Evolutionary conservation across 2,329 filamentous ascomycete genomes (phyloP).

Genomic region (Xylaria sp.): DNA sequence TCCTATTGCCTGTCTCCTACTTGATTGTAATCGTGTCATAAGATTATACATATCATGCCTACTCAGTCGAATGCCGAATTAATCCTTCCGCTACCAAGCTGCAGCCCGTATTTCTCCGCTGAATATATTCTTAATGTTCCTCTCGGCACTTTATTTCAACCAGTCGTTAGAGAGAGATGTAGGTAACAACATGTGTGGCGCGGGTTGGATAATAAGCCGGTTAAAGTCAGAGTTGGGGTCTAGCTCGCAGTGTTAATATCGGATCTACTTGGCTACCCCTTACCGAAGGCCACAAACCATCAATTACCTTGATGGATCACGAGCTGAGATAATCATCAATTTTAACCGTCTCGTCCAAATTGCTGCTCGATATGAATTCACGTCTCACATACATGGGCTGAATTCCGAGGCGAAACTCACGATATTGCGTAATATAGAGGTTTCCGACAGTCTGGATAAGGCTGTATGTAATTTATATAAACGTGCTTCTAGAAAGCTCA

Average conservation of each 20-base stretch:
- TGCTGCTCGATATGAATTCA: slow-evolving; percentile 25
- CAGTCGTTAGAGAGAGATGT: slow-evolving; percentile 10
- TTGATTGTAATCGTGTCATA: slow-evolving; percentile 18
- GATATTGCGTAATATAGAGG: slow-evolving; percentile 35
- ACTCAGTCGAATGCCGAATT: slow-evolving; percentile 3
- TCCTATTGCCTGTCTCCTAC: slow-evolving; percentile 8
- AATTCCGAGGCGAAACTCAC: slow-evolving; percentile 21
- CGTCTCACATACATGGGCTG: slow-evolving; percentile 8
- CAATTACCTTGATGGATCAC: neutral
- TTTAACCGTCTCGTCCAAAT: slow-evolving; percentile 20
- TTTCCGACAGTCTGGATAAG: slow-evolving; percentile 29
- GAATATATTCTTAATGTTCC: neutral
- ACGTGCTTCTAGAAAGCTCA: slow-evolving; percentile 22
- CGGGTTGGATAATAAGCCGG: slow-evolving; percentile 36
- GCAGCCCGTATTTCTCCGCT: slow-evolving; percentile 4
- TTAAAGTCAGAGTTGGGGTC: slow-evolving; percentile 30
- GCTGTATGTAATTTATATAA: slow-evolving; percentile 32
- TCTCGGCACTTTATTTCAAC: slow-evolving; percentile 30
- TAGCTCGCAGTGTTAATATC: slow-evolving; percentile 27
- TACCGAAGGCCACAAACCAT: neutral
- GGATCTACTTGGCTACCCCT: neutral
- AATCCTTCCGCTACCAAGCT: slow-evolving; percentile 17
- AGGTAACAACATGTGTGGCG: slow-evolving; percentile 16
- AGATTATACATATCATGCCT: slow-evolving; percentile 14
- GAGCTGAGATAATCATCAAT: slow-evolving; percentile 17